Base-by-base conservation (phyloP, 2,329 filamentous ascomycete species). In the Didymellaceae sp. region DNA sequence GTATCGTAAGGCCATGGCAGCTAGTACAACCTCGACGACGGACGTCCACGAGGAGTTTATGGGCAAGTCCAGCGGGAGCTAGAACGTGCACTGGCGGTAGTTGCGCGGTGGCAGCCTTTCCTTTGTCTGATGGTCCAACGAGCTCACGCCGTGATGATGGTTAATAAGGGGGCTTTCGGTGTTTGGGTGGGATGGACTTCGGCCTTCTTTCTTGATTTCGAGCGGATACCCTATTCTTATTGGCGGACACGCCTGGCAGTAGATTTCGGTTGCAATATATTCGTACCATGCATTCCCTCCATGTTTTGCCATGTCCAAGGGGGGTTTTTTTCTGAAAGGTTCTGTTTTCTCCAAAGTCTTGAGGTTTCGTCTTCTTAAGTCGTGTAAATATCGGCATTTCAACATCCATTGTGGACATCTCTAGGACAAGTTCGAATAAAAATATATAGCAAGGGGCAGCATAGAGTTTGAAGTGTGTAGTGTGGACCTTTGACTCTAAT, bases 1-100 rank as follows among this genome's bases (percentile, higher is more conserved):
- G 5, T 68, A 67, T 28, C 51, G 65, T 17, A 59, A 59, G 42
- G 61, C 60, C 4, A 42, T 66, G 24, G 59, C 60, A 2, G 53
- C 58, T 7, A 57, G 51, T 21, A 26, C 45, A 5, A 38, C 45
- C 11, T 54, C 51, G 37, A 52, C 28, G 13, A 42, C 37, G 4
- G 37, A 39, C 3, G 5, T n/a, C 16, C 31, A 52, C 10, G 48
- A 52, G 24, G 48, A 46, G 17, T 33, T 41, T 21, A 33, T 38
- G 16, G 32, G 32, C 11, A 46, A 46, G 32, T 26, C 38, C 6
- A 43, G 26, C 16, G 25, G 20, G 5, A 43, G 31, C 25, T 42
- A 24, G 25, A 13, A 7, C 9, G 9, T n/a, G 11, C 10, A 3
- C 11, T 6, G 18, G 21, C n/a, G 24, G 9, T 18, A n/a, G 20